Conservation (phyloP, 768 basidiomycete species). For the Royoungia palumana region DNA sequence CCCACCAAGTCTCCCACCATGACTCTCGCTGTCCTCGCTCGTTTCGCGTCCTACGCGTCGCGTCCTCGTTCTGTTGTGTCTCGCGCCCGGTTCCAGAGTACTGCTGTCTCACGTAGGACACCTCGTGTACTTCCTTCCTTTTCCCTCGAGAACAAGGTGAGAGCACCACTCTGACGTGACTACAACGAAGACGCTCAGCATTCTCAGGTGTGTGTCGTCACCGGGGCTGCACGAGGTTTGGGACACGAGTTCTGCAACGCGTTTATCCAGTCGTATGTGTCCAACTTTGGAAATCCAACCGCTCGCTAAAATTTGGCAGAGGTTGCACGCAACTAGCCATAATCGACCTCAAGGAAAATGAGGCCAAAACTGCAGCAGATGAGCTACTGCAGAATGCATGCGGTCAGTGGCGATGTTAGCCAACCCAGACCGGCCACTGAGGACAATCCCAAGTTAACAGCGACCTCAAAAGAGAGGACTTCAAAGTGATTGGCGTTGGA, state of each 20-base stretch:
- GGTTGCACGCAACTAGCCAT: constrained; percentile 80
- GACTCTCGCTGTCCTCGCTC: constrained; percentile 27
- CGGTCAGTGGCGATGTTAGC: constrained; percentile 35
- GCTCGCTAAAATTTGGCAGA: constrained; percentile 35
- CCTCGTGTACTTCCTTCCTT: constrained; percentile 67
- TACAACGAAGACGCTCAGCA: neutral
- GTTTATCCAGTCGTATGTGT: constrained; percentile 44
- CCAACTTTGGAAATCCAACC: neutral
- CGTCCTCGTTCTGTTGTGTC: constrained; percentile 11
- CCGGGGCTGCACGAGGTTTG: constrained; percentile 89
- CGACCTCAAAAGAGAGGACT: constrained; percentile 50
- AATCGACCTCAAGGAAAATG: constrained; percentile 73
- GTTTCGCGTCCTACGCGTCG: constrained; percentile 16
- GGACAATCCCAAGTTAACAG: constrained; percentile 46
- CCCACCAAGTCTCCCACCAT: constrained; percentile 22
- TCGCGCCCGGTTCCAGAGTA: constrained; percentile 26
- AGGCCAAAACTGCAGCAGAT: constrained; percentile 62
- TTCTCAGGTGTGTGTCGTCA: constrained; percentile 81
- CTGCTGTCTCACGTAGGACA: constrained; percentile 16
- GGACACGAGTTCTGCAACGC: constrained; percentile 90
- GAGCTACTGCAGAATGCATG: constrained; percentile 60
- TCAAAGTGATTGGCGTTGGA: constrained; percentile 70
- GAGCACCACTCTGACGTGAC: neutral
- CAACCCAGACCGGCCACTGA: constrained; percentile 27
- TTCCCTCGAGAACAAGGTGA: constrained; percentile 75